Conservation (phyloP, 805 yeast species). For the Wickerhamomyces queroliae region DNA sequence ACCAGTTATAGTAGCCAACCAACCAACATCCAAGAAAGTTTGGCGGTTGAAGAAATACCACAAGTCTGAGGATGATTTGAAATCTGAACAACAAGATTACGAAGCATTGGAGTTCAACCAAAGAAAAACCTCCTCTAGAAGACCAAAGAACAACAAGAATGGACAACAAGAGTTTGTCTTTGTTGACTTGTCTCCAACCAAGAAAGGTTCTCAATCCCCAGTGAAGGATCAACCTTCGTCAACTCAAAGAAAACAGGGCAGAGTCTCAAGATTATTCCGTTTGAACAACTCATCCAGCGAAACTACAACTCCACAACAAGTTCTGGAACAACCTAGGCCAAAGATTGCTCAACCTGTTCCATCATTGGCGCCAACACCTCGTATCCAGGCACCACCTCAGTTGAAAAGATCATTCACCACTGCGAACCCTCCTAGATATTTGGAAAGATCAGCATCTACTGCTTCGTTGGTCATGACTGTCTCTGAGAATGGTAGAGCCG, state of each 20-base stretch:
- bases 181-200: slow-evolving; percentile 23
- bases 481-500: slow-evolving; percentile 15
- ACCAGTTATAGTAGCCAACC: background rate
- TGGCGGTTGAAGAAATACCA: slow-evolving; percentile 23
- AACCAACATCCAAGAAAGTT: slow-evolving; percentile 15
- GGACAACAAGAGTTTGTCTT: slow-evolving; percentile 23
- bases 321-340: background rate
- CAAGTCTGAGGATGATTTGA: slow-evolving; percentile 17
- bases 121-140: slow-evolving; percentile 16
- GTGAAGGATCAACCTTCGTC: background rate
- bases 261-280: slow-evolving; percentile 9
- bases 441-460: slow-evolving; percentile 11
- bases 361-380: background rate
- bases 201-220: slow-evolving; percentile 7
- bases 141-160: slow-evolving; percentile 21
- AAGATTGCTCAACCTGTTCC: background rate
- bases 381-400: slow-evolving; percentile 1
- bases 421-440: slow-evolving; percentile 2
- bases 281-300: slow-evolving; percentile 2
- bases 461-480: slow-evolving; percentile 14
- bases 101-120: slow-evolving; percentile 21
- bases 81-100: slow-evolving; percentile 18
- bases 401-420: slow-evolving; percentile 10
- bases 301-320: background rate
- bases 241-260: slow-evolving; percentile 6